Evolutionary conservation across 495 filamentous ascomycete genomes (phyloP).

Genomic region (Neurospora sp.): DNA sequence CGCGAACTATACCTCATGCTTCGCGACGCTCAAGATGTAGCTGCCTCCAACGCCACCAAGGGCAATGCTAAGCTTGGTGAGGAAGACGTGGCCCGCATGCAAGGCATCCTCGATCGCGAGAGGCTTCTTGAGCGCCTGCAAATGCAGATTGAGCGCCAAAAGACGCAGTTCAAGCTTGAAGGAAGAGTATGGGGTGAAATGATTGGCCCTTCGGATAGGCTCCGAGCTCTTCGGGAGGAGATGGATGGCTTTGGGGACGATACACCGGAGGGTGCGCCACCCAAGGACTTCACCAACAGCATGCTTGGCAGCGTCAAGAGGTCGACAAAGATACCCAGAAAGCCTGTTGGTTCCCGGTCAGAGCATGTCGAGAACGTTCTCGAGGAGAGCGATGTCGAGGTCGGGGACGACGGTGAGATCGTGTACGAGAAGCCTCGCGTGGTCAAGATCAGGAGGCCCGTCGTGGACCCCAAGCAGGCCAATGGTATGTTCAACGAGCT

Average conservation of each 20-base stretch:
- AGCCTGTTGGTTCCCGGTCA: slow-evolving; percentile 36
- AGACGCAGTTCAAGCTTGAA: slow-evolving; percentile 96
- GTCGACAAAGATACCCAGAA: slow-evolving; percentile 40
- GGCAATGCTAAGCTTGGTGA: slow-evolving; percentile 45
- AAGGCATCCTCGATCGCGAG: slow-evolving; percentile 87
- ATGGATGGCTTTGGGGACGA: slow-evolving; percentile 65
- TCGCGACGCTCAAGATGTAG: slow-evolving; percentile 92
- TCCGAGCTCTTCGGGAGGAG: slow-evolving; percentile 84
- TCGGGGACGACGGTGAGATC: slow-evolving; percentile 40
- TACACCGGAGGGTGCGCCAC: slow-evolving; percentile 13
- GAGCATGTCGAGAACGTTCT: slow-evolving; percentile 30
- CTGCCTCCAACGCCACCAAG: slow-evolving; percentile 76
- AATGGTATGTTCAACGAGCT: slow-evolving; percentile 74
- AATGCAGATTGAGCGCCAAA: slow-evolving; percentile 89
- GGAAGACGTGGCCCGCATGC: slow-evolving; percentile 66
- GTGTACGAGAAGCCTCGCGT: slow-evolving; percentile 58
- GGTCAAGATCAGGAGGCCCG: slow-evolving; percentile 60
- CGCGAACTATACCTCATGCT: slow-evolving; percentile 97
- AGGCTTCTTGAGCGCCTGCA: slow-evolving; percentile 85
- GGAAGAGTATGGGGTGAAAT: slow-evolving; percentile 86
- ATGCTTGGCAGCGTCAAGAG: slow-evolving; percentile 56
- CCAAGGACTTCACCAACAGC: slow-evolving; percentile 38
- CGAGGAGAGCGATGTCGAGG: slow-evolving; percentile 26
- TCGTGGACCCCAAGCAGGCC: slow-evolving; percentile 62
- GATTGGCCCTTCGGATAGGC: slow-evolving; percentile 74